These are phyloP conservation scores for Brachypodium distachyon DNA, from an alignment of 202 grass and related monocot species.

Conservation along the genomic window DNA sequence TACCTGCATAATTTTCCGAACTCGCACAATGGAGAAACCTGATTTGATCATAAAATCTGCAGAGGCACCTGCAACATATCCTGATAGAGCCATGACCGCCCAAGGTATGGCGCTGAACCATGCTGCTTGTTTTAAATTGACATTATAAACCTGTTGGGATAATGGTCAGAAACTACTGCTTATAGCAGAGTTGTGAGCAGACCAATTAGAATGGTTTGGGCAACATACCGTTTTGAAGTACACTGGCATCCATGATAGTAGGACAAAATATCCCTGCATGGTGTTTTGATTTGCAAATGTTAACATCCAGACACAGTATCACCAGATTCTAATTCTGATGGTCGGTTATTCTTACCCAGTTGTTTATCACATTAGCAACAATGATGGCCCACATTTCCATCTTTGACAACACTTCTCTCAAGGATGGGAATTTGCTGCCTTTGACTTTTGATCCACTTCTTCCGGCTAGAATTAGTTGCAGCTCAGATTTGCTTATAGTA, in stretches of 20 bases:
- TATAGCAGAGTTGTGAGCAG: not conserved
- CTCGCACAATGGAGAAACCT: slow-evolving; percentile 29
- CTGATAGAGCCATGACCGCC: slow-evolving; percentile 85
- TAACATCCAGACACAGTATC: not conserved
- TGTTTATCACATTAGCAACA: slow-evolving; percentile 87
- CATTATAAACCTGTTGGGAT: slow-evolving; percentile 74
- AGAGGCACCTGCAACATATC: slow-evolving; percentile 81
- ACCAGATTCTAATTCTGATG: not conserved
- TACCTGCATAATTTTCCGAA: slow-evolving; percentile 94
- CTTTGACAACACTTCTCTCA: slow-evolving; percentile 57
- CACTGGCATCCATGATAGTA: slow-evolving; percentile 94
- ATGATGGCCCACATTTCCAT: slow-evolving; percentile 61
- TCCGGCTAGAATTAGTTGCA: slow-evolving; percentile 70
- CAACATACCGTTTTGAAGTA: slow-evolving; percentile 87
- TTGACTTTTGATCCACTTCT: slow-evolving; percentile 47
- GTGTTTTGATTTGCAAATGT: slow-evolving; percentile 5
- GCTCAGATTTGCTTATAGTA: slow-evolving; percentile 74
- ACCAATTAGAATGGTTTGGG: slow-evolving; percentile 3
- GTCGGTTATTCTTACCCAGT: slow-evolving; percentile 66
- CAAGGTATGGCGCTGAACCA: slow-evolving; percentile 98
- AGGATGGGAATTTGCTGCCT: slow-evolving; percentile 45
- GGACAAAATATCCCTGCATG: slow-evolving; percentile 88
- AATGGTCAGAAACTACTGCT: not conserved
- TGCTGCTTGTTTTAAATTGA: slow-evolving; percentile 96
- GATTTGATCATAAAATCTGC: slow-evolving; percentile 91